These are phyloP conservation scores for Hypoxylon rubiginosum DNA, from an alignment of 2,329 filamentous ascomycete genomes.

Conservation along the genomic window DNA sequence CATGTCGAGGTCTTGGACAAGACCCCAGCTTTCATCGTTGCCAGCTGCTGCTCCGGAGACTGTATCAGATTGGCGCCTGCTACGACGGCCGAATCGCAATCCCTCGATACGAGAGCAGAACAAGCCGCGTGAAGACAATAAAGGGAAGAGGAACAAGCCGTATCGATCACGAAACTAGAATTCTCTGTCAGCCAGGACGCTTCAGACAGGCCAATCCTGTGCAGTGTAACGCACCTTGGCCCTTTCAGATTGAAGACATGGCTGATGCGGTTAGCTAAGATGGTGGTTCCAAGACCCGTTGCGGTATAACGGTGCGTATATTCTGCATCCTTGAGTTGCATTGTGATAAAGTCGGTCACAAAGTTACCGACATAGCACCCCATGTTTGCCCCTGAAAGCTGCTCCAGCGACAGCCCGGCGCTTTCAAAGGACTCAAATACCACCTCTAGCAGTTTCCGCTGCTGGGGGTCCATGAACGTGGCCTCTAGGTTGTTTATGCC, in stretches of 20 bases:
- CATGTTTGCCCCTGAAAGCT: conserved; percentile 26
- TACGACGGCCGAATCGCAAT: conserved; percentile 47
- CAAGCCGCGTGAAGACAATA: conserved; percentile 44
- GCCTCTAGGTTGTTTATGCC: conserved; percentile 49
- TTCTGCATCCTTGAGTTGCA: conserved; percentile 45
- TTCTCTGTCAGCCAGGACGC: neutral
- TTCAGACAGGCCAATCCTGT: too few species aligned
- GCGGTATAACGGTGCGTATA: conserved; percentile 44
- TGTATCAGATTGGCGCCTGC: conserved; percentile 45
- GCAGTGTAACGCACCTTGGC: conserved; percentile 37
- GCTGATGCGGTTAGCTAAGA: conserved; percentile 52
- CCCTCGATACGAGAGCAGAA: conserved; percentile 27
- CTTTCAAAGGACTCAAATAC: conserved; percentile 53
- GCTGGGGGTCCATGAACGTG: conserved; percentile 50
- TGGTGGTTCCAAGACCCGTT: conserved; percentile 46
- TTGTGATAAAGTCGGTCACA: conserved; percentile 37
- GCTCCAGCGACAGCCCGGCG: conserved; percentile 30
- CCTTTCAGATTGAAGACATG: conserved; percentile 53
- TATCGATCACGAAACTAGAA: conserved; percentile 47
- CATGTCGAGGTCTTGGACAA: conserved; percentile 55
- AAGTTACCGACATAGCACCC: conserved; percentile 49
- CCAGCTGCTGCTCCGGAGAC: conserved; percentile 41
- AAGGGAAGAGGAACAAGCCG: conserved; percentile 52
- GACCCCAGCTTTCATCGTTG: conserved; percentile 46
- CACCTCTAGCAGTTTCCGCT: conserved; percentile 53